Conservation (phyloP, 345 rosid genomes). For the Turritis glabra region DNA sequence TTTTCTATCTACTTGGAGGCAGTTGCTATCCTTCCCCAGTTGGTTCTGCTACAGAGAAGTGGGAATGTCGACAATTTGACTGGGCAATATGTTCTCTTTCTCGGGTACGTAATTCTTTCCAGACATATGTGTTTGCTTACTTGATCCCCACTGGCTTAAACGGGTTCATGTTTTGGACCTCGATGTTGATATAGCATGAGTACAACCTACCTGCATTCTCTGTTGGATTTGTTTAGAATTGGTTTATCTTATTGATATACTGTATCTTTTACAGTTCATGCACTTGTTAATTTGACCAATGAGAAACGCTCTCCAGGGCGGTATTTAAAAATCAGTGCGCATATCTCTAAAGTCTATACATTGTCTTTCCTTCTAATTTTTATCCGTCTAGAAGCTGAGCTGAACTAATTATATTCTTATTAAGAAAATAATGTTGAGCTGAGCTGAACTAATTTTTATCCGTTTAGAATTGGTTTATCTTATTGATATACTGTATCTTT, state of each 20-base stretch:
- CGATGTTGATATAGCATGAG: neutral
- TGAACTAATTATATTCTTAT: no score
- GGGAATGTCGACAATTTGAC: conserved; percentile 97
- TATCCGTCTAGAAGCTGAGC: neutral
- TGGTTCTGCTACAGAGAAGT: conserved; percentile 86
- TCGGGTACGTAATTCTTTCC: conserved; percentile 64
- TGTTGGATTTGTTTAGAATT: conserved; percentile 1
- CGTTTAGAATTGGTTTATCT: neutral
- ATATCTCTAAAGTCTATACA: neutral
- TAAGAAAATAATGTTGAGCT: no score
- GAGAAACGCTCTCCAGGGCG: neutral
- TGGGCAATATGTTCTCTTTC: conserved; percentile 91
- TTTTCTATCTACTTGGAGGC: conserved; percentile 96
- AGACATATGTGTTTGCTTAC: neutral
- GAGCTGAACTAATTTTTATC: no score
- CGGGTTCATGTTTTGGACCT: neutral
- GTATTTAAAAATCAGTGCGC: neutral
- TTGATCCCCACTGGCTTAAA: conserved; percentile 15
- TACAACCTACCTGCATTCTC: neutral
- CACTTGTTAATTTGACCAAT: conserved; percentile 2
- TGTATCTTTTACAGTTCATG: neutral
- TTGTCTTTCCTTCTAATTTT: neutral
- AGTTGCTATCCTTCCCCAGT: conserved; percentile 90
- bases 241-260: neutral
- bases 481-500: neutral